Percentiles rank a stretch among this genome's conserved stretches.
Evolutionary conservation across 352 stramenopile genomes (phyloP).

Genomic region (Aphanomyces cochlioides): DNA sequence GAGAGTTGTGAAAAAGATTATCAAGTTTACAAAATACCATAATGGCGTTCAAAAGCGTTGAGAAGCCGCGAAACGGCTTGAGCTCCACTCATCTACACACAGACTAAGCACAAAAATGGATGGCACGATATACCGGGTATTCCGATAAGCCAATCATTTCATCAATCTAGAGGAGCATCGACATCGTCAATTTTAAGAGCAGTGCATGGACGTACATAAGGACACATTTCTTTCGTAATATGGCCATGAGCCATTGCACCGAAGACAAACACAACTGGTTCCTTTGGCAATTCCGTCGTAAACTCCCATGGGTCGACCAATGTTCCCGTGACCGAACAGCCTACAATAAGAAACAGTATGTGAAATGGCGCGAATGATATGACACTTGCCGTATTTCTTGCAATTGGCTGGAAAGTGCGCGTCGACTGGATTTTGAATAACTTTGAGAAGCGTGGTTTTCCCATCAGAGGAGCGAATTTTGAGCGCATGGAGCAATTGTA

Average conservation of each 20-base stretch:
- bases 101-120: background rate
- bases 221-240: constrained; percentile 96
- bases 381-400: constrained; percentile 85
- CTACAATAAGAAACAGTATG: constrained; percentile 34
- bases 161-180: constrained; percentile 74
- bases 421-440: constrained; percentile 99
- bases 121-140: constrained; percentile 82
- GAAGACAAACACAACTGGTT: constrained; percentile 97
- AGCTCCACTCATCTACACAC: constrained; percentile 88
- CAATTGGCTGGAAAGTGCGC: constrained; percentile 94
- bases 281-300: constrained; percentile 87
- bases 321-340: constrained; percentile 89
- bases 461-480: constrained; percentile 98
- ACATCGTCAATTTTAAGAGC: constrained; percentile 19
- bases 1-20: background rate
- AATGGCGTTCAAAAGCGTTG: constrained; percentile 97
- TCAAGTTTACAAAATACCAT: constrained; percentile 93
- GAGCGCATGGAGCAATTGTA: constrained; percentile 99
- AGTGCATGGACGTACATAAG: constrained; percentile 74
- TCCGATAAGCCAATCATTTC: constrained; percentile 97
- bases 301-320: constrained; percentile 95
- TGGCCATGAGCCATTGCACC: constrained; percentile 96
- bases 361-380: background rate
- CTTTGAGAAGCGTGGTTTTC: constrained; percentile 96
- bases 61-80: constrained; percentile 95